Evolutionary conservation across 768 basidiomycete genomes (phyloP), one percentile per base, ranked within the genome.

Genomic region (Russula foetens): DNA sequence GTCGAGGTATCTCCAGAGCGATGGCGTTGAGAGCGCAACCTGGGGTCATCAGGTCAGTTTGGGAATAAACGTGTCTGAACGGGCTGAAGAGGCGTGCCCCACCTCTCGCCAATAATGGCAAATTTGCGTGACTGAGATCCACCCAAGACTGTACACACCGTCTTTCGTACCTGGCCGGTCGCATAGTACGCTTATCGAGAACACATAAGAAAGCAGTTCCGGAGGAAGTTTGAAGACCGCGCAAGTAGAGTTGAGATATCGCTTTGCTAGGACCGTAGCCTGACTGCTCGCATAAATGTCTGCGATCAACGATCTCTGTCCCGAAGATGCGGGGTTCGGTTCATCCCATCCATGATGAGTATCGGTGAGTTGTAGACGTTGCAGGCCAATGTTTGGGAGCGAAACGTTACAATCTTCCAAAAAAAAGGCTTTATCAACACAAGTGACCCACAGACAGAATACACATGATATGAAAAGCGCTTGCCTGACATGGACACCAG

Each of bases 61-160:
- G 14, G 35, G 35, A 2, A 35, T 15, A 21, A 29, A 28, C 24
- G 3, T 26, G 24, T 26, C 46, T 28, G 26, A 19, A 7, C 35
- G 11, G 35, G 9, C 35, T 35, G 11, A 24, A 11, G 35, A 8
- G 23, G 11, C 17, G 21, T 44, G n/a, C 21, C 58, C 14, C 7
- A 59, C 58, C 58, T 59, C 45, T 17, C 52, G 44, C 51, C 58
- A 59, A 2, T 19, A 14, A n/a, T 59, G 35, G 38, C 52, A 59
- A 50, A 59, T 45, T 7, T 47, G 58, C 12, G 44, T 53, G n/a
- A n/a, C 26, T 8, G 24, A 46, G 24, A 53, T 48, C 58, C 58
- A 59, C 19, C 58, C 44, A 7, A 53, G 50, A 17, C 11, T 41
- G 35, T 23, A 29, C 26, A 15, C 28, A 39, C 58, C 58, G 9